phyloP scores from a whole-genome alignment of 129 eudicot species.

The Logfia minima region DNA sequence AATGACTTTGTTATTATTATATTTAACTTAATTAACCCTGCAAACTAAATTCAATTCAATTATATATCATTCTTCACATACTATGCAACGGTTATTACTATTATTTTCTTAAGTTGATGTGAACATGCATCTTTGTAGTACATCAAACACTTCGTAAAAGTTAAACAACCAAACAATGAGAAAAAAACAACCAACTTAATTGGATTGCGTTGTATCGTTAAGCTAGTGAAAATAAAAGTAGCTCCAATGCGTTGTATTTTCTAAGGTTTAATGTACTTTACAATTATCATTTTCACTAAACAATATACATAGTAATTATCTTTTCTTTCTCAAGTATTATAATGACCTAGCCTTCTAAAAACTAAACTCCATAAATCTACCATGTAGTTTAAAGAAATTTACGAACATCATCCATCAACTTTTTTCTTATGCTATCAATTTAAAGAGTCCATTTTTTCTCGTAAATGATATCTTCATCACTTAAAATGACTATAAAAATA shows the following conservation, averaged over 20 bases:
- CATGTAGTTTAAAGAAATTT: too few species aligned
- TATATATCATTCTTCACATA: background rate
- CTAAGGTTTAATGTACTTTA: background rate
- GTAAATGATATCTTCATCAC: too few species aligned
- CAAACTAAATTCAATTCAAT: too few species aligned
- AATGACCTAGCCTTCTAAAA: too few species aligned
- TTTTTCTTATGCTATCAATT: too few species aligned
- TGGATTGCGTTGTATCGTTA: too few species aligned
- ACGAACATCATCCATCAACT: too few species aligned
- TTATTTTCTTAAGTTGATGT: background rate
- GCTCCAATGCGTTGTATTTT: background rate
- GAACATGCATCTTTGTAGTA: background rate
- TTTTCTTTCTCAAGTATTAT: too few species aligned
- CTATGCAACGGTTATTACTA: background rate
- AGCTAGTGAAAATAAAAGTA: background rate
- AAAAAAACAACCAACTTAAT: background rate
- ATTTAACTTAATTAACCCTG: background rate
- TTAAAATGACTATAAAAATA: too few species aligned
- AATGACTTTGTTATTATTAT: background rate
- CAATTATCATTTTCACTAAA: background rate
- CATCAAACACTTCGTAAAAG: background rate
- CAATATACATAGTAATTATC: too few species aligned
- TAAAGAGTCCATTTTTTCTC: too few species aligned
- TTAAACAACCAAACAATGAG: background rate
- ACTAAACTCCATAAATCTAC: too few species aligned